Percentiles rank a stretch among this genome's conserved stretches.
phyloP scores from a whole-genome alignment of 176 grass and related monocot genomes.

The maize (Zea mays) region Zm-B73-REFERENCE-NAM-5.0 NC_050102.1:118287001-118287500 shows the following conservation, averaged over 20 bases:
- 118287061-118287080: too few species aligned
- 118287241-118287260: background rate
- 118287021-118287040: background rate
- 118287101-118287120: background rate
- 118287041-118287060: too few species aligned
- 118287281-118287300: background rate
- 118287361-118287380: background rate
- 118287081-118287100: too few species aligned
- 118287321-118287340: slow-evolving; percentile 14
- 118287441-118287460: background rate
- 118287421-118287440: slow-evolving; percentile 10
- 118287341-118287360: background rate
- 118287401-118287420: background rate
- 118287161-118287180: background rate
- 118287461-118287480: background rate
- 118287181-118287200: background rate
- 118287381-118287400: background rate
- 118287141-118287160: background rate
- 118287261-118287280: slow-evolving; percentile 18
- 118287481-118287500: slow-evolving; percentile 7
- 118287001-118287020: slow-evolving; percentile 19
- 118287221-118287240: background rate
- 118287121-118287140: background rate
- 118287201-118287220: background rate
- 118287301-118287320: background rate